Conservation (phyloP, 78 protist species). For the Capsaspora owczarzaki region DNA sequence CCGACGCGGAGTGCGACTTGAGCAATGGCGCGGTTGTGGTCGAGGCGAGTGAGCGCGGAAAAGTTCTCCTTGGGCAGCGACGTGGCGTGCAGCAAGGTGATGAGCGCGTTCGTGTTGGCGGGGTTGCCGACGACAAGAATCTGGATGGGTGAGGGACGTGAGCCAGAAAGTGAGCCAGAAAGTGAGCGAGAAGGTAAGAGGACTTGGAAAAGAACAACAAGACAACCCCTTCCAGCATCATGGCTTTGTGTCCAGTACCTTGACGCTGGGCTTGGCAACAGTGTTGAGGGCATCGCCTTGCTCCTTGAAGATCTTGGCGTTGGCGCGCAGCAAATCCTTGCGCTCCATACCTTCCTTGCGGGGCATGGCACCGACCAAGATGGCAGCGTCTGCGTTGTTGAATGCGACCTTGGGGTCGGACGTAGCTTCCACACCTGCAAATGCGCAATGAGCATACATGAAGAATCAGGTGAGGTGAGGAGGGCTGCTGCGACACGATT, state of each 20-base stretch:
- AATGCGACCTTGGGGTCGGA: constrained; percentile 26
- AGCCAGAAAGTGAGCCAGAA: neutral
- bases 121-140: constrained; percentile 94
- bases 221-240: neutral
- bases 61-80: constrained; percentile 71
- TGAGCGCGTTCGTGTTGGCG: constrained; percentile 88
- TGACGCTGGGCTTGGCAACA: constrained; percentile 55
- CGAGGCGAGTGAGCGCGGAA: constrained; percentile 86
- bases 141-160: neutral
- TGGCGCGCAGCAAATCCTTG: constrained; percentile 67
- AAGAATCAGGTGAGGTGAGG: too few species aligned
- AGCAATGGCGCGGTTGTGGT: constrained; percentile 25
- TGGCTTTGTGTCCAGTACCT: neutral
- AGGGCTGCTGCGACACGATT: constrained; percentile 40
- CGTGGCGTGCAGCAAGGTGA: constrained; percentile 55
- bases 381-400: constrained; percentile 43
- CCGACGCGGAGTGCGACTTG: constrained; percentile 37
- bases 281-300: constrained; percentile 71
- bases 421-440: constrained; percentile 17
- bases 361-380: constrained; percentile 90
- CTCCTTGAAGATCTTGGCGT: constrained; percentile 74
- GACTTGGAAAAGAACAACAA: neutral
- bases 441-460: constrained; percentile 4
- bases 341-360: constrained; percentile 92
- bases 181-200: neutral